Base-by-base conservation (phyloP, 352 stramenopile genomes). In the Globisporangium parvum region DNA sequence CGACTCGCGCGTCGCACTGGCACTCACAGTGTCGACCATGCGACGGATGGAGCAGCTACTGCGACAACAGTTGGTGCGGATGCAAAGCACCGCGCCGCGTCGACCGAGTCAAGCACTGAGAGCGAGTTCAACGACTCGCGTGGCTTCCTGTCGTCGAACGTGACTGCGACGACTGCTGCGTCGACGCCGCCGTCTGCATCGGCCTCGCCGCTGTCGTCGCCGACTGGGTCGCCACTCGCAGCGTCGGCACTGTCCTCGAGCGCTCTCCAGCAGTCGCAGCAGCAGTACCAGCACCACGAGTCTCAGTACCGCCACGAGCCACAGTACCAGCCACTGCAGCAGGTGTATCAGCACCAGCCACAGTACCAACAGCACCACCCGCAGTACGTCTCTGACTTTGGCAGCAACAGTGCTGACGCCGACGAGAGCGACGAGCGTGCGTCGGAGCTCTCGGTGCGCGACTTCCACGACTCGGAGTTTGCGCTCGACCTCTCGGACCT, bases 401-500 rank as follows among this genome's bases (percentile, higher is more conserved):
- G n/a, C n/a, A n/a, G n/a, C 26, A 28, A 44, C 26, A 33, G 12
- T 33, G 62, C 50, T 14, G 60, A 67, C 14, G 63, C 78, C 39
- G 49, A 51, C n/a, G 28, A 55, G 20, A 31, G 31, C 33, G 14
- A 54, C 55, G 47, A 60, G 18, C 55, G 55, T 18, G 47, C 41
- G 6, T 61, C 55, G 11, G 54, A 60, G 21, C 47, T 48, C 24
- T 61, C 55, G 5, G 20, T 61, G 2, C 35, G 47, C 4, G 37
- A 55, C 47, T 86, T 88, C 63, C 75, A 88, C 63, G 77, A 88
- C 67, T 85, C 73, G 15, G 75, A 82, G 50, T 88, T 77, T 51
- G 63, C 77, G 3, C 55, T 88, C 24, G 66, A 70, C 1, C 58
- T 82, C 37, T 67, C 72, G 51, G 73, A 68, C 21, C 37, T 67